Evolutionary conservation across 2,329 filamentous ascomycete species (phyloP), one percentile per base, ranked within the genome.

Genomic region (Neonectria ditissima): DNA sequence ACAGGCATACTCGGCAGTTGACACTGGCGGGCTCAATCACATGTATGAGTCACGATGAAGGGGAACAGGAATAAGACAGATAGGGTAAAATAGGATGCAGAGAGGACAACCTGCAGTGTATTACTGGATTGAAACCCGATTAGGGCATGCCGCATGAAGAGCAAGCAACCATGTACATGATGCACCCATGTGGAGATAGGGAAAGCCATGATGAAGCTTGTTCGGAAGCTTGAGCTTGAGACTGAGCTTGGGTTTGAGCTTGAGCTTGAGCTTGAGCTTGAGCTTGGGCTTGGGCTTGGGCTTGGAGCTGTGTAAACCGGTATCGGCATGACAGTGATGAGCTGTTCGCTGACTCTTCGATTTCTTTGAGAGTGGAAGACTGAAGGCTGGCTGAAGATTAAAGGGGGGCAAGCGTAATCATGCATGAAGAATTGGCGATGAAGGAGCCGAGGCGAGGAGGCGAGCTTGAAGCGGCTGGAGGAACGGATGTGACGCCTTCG

Each of bases 401-500:
- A 26, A 26, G 24, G 48, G 44, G 44, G 28, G 32, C 60, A 50
- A 51, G 43, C 59, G 62, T 59, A 55, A 37, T 16, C 34, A 37
- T 37, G 34, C n/a, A 37, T 2, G 34, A 37, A 37, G 6, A 37
- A 50, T 47, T 34, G 39, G 5, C n/a, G 37, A 41, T 41, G n/a
- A 9, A 41, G 16, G 28, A 63, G 59, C 59, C 53, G 60, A 59
- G 57, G 61, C 51, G 61, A 63, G 60, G 41, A 68, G 34, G 48
- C 54, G 52, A 32, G 55, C 50, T 61, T 66, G 43, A 54, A 22
- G 26, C 37, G n/a, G 65, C 66, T 71, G 68, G 69, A 57, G 69
- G 65, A 66, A 68, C 62, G 70, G 70, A 68, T 57, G 62, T 57
- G 44, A 8, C 44, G 44, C n/a, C 34, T 32, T 60, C 39, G 61